phyloP scores from a whole-genome alignment of 441 rosid genomes.

The Metrosideros polymorpha region DNA sequence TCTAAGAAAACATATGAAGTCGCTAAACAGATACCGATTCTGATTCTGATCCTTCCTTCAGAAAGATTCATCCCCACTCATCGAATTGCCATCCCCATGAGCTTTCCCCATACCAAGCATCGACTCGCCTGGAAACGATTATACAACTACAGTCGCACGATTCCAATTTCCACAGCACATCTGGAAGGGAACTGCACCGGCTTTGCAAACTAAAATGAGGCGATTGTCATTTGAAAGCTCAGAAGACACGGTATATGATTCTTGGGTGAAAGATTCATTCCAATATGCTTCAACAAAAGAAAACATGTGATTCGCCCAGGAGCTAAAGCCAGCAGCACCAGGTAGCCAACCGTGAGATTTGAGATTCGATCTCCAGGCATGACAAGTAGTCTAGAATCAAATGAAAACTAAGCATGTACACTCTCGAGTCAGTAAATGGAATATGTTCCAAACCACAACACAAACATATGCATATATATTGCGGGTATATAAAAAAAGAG shows the following conservation, averaged over 20 bases:
- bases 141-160: not conserved
- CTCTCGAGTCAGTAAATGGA: not conserved
- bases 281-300: not conserved
- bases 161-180: not conserved
- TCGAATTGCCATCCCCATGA: not conserved
- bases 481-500: not conserved
- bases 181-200: not conserved
- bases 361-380: not conserved
- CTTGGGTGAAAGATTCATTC: not conserved
- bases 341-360: not conserved
- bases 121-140: not conserved
- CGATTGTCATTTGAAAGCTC: not conserved
- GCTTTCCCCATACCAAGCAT: not conserved
- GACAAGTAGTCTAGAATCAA: not conserved
- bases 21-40: not conserved
- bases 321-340: not conserved
- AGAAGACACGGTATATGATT: not conserved
- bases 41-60: not conserved
- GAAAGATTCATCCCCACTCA: not conserved
- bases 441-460: not conserved
- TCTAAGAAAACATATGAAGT: not conserved
- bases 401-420: not conserved
- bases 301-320: not conserved
- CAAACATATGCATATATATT: not conserved
- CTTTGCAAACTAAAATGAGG: not conserved